Percentiles rank a stretch among this genome's conserved stretches.
These are phyloP conservation scores for Scenedesmus sp. DNA, from an alignment of 163 green algal species.

Conservation along the genomic window DNA sequence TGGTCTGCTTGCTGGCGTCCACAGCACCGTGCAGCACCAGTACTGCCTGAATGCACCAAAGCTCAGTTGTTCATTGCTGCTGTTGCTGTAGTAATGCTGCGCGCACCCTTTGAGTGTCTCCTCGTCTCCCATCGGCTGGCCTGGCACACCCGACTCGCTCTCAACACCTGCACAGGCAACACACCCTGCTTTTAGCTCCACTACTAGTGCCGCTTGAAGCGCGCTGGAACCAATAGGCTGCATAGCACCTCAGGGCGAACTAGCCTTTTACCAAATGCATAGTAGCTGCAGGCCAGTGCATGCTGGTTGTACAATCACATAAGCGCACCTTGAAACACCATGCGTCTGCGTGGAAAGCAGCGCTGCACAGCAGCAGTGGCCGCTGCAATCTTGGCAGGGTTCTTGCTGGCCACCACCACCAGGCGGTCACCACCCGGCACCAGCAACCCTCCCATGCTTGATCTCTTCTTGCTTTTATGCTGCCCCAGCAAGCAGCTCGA, in stretches of 20 bases:
- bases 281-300: not conserved
- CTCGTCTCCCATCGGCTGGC: slow-evolving; percentile 9
- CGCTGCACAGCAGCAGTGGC: slow-evolving; percentile 21
- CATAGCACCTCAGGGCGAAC: no score
- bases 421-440: not conserved
- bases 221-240: no score
- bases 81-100: not conserved
- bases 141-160: not conserved
- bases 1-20: no score
- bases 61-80: not conserved
- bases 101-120: slow-evolving; percentile 28
- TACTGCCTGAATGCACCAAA: no score
- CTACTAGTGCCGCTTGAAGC: no score
- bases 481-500: not conserved
- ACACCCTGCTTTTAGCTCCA: no score
- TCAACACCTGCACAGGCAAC: not conserved
- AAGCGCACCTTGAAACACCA: not conserved
- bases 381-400: slow-evolving; percentile 40
- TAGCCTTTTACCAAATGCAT: not conserved
- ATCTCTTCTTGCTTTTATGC: not conserved
- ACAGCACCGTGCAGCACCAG: no score
- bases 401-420: slow-evolving; percentile 39
- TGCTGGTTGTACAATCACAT: not conserved
- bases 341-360: slow-evolving; percentile 10
- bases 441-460: not conserved